Conservation (phyloP, 202 grass and related monocot species). For the Zizania palustris region DNA sequence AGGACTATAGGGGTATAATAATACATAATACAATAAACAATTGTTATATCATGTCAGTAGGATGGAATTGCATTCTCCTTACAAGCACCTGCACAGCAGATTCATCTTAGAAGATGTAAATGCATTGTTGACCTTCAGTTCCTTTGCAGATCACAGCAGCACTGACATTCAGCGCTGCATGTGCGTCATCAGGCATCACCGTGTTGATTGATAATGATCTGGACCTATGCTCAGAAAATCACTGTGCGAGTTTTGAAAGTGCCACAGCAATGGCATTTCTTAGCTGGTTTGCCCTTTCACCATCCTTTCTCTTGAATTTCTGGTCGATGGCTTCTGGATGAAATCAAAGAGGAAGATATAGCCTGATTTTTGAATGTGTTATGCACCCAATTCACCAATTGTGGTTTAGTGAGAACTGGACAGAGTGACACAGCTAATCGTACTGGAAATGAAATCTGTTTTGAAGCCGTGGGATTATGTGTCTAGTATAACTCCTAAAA, state of each 20-base stretch:
- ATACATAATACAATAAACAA: not conserved
- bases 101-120: not conserved
- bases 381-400: conserved; percentile 28
- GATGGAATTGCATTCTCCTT: conserved; percentile 6
- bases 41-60: not conserved
- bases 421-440: conserved; percentile 32
- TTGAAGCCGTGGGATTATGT: conserved; percentile 10
- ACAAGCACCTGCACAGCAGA: not conserved
- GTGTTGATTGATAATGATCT: conserved; percentile 81
- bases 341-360: conserved; percentile 30
- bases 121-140: conserved; percentile 8
- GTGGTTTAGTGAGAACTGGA: conserved; percentile 34
- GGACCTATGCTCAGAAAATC: conserved; percentile 66
- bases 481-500: conserved; percentile 48
- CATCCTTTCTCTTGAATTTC: conserved; percentile 73
- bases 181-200: conserved; percentile 76
- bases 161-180: conserved; percentile 74
- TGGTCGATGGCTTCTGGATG: conserved; percentile 66
- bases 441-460: conserved; percentile 41
- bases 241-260: conserved; percentile 72
- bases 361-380: conserved; percentile 34
- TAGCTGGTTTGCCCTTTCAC: conserved; percentile 76
- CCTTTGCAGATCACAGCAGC: conserved; percentile 70
- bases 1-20: not conserved
- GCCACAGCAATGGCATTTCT: conserved; percentile 88